Conservation (phyloP, 768 basidiomycete genomes). For the Hirschioporus abietinus region DNA sequence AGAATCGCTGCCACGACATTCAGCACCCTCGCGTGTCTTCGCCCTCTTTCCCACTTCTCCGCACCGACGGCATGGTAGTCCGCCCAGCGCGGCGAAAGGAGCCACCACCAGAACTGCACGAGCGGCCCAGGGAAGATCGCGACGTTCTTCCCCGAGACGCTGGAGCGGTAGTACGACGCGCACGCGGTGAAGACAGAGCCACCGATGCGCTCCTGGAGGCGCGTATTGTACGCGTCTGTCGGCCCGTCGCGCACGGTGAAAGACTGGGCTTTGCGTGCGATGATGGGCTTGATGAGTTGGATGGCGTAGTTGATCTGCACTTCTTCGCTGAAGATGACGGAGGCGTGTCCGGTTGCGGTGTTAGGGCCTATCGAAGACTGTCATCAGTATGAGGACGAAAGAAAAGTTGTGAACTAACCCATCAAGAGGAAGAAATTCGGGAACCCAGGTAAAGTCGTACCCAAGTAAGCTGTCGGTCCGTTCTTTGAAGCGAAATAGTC, state of each 20-base stretch:
- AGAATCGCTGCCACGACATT: slow-evolving; percentile 16
- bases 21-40: slow-evolving; percentile 19
- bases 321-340: slow-evolving; percentile 51
- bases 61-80: slow-evolving; percentile 38
- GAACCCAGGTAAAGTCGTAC: slow-evolving; percentile 49
- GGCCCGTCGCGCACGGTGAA: slow-evolving; percentile 44
- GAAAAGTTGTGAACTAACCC: slow-evolving; percentile 27
- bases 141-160: slow-evolving; percentile 34
- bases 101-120: slow-evolving; percentile 47
- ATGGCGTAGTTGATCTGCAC: slow-evolving; percentile 46
- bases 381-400: slow-evolving; percentile 7
- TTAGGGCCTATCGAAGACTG: slow-evolving; percentile 41
- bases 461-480: slow-evolving; percentile 48
- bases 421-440: slow-evolving; percentile 47
- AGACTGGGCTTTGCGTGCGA: slow-evolving; percentile 42
- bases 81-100: slow-evolving; percentile 36
- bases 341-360: slow-evolving; percentile 51
- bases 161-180: slow-evolving; percentile 46
- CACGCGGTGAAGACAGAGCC: slow-evolving; percentile 51
- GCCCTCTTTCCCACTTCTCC: slow-evolving; percentile 31
- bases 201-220: slow-evolving; percentile 43
- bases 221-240: slow-evolving; percentile 44
- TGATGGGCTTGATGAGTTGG: slow-evolving; percentile 47
- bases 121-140: slow-evolving; percentile 53
- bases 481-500: slow-evolving; percentile 45